Percentiles rank a stretch among this genome's conserved stretches.
Conservation (phyloP, 2,329 filamentous ascomycete species). For the Domatiomyces catenatus region DNA sequence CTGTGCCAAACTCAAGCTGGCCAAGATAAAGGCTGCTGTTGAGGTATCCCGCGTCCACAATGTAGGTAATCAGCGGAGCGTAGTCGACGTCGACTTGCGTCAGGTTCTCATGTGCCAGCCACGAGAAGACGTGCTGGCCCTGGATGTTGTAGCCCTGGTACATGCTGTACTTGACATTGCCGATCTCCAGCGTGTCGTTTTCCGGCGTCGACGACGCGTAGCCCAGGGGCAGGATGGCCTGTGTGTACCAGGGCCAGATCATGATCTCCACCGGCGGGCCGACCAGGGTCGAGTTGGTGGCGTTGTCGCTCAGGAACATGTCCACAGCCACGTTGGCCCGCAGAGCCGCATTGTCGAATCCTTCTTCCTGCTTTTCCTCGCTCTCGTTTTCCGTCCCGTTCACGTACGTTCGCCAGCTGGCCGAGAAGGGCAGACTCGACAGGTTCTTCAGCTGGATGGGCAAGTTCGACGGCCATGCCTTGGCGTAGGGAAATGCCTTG, state of each 20-base stretch:
- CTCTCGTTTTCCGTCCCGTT: slow-evolving; percentile 3
- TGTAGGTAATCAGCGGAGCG: slow-evolving; percentile 6
- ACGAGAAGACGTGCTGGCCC: slow-evolving; percentile 10
- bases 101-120: slow-evolving; percentile 8
- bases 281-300: slow-evolving; percentile 4
- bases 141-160: slow-evolving; percentile 10
- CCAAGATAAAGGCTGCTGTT: slow-evolving; percentile 7
- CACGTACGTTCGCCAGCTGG: slow-evolving; percentile 4
- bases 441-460: slow-evolving; percentile 9
- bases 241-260: slow-evolving; percentile 10
- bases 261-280: slow-evolving; percentile 9
- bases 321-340: slow-evolving; percentile 7
- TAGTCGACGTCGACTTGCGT: slow-evolving; percentile 8
- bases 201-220: slow-evolving; percentile 6
- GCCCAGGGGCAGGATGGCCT: slow-evolving; percentile 6
- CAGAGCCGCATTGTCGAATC: slow-evolving; percentile 6
- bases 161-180: slow-evolving; percentile 7
- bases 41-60: slow-evolving; percentile 7
- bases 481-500: slow-evolving; percentile 9
- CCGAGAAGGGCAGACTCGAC: slow-evolving; percentile 6
- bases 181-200: slow-evolving; percentile 5
- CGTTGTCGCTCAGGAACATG: slow-evolving; percentile 8
- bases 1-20: slow-evolving; percentile 8
- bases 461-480: slow-evolving; percentile 4
- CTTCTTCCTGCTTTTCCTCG: slow-evolving; percentile 2